Evolutionary conservation across 2,329 filamentous ascomycete species (phyloP).

Genomic region (Trichophyton rubrum): DNA sequence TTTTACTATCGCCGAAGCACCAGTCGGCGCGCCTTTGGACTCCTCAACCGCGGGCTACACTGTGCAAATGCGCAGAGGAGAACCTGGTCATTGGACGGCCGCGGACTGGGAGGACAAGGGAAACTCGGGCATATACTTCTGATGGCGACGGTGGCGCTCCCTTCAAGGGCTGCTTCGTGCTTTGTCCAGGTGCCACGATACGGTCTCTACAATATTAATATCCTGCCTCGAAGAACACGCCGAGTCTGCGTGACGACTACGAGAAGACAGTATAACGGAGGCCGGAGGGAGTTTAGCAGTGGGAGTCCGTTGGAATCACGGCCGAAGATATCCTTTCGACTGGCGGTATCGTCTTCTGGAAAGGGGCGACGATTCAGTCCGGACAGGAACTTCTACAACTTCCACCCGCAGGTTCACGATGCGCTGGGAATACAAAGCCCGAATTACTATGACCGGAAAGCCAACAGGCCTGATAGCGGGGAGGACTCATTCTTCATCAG

Average conservation of each 20-base stretch:
- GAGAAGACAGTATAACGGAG: background rate
- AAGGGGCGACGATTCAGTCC: slow-evolving; percentile 59
- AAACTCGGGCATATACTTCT: background rate
- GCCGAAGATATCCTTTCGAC: slow-evolving; percentile 49
- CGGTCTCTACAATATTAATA: background rate
- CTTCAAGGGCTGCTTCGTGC: slow-evolving; percentile 2
- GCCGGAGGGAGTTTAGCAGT: slow-evolving; percentile 21
- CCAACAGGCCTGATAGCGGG: slow-evolving; percentile 61
- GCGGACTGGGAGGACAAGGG: slow-evolving; percentile 1
- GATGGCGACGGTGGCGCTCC: background rate
- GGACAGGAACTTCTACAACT: slow-evolving; percentile 57
- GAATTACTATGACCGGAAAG: slow-evolving; percentile 45
- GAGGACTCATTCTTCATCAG: slow-evolving; percentile 95
- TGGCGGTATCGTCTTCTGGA: slow-evolving; percentile 62
- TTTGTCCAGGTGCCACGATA: background rate
- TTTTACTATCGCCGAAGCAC: background rate
- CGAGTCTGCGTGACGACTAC: background rate
- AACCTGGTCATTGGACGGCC: background rate
- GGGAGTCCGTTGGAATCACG: slow-evolving; percentile 17
- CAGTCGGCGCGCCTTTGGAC: background rate
- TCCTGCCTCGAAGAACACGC: background rate
- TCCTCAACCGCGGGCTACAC: background rate
- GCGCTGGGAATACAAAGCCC: slow-evolving; percentile 27
- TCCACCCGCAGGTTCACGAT: slow-evolving; percentile 42
- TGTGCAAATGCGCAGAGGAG: slow-evolving; percentile 3